Evolutionary conservation across 2,329 filamentous ascomycete genomes (phyloP).

Genomic region (Diaporthe longicolla): DNA sequence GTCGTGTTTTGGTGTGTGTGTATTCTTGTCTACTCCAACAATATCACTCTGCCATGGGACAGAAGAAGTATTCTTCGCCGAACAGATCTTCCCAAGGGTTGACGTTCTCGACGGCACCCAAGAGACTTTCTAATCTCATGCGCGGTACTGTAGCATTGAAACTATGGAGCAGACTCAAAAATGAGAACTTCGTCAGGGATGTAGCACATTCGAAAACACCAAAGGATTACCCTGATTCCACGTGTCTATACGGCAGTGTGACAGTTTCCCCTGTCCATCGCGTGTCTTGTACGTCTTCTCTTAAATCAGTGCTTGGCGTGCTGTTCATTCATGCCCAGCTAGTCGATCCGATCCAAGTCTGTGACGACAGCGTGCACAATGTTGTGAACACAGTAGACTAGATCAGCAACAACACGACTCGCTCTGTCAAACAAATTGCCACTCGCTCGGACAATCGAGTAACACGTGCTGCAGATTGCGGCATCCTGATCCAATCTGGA

Average conservation of each 20-base stretch:
- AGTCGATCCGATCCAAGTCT: not conserved
- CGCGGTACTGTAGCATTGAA: not conserved
- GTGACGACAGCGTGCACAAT: not conserved
- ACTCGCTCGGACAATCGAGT: not conserved
- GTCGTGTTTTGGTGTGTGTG: not conserved
- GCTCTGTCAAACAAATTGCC: not conserved
- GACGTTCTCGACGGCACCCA: not conserved
- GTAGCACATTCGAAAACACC: too few relatives aligned
- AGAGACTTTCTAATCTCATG: not conserved
- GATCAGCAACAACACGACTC: conserved; percentile 19
- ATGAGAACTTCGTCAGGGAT: not conserved
- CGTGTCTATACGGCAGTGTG: not conserved
- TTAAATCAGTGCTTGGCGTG: not conserved
- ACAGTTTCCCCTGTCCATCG: not conserved
- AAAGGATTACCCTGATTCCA: not conserved
- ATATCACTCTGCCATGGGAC: not conserved
- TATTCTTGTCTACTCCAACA: not conserved
- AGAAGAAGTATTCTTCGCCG: not conserved
- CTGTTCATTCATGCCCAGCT: too few relatives aligned
- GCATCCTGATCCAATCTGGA: conserved; percentile 4
- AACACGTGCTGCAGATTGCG: not conserved
- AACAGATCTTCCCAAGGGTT: too few relatives aligned
- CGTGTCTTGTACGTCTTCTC: not conserved
- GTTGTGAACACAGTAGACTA: not conserved
- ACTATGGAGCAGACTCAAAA: not conserved